These are phyloP conservation scores for Apiotrichum mycotoxinovorans DNA, from an alignment of 1,284 basidiomycete species.

Conservation along the genomic window DNA sequence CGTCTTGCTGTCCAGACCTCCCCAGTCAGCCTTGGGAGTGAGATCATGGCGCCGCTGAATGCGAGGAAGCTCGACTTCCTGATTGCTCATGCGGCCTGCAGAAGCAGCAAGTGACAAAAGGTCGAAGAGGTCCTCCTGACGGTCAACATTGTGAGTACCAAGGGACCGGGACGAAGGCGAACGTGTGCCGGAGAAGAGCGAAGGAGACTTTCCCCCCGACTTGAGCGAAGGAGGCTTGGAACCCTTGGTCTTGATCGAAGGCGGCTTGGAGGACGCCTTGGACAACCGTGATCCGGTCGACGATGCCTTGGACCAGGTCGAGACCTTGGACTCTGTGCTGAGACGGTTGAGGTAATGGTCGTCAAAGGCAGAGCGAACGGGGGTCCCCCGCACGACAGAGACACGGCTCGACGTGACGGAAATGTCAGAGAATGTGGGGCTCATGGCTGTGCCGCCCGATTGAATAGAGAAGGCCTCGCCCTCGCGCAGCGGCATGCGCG, in stretches of 20 bases:
- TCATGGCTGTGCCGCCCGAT: not conserved
- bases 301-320: not conserved
- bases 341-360: not conserved
- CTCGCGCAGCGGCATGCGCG: not conserved
- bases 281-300: not conserved
- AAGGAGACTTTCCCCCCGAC: not conserved
- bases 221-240: conserved; percentile 2
- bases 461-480: not conserved
- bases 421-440: conserved; percentile 1
- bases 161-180: conserved; percentile 1
- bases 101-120: conserved; percentile 5
- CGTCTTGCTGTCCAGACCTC: not conserved
- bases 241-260: not conserved
- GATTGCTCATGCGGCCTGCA: conserved; percentile 9
- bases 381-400: not conserved
- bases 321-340: not conserved
- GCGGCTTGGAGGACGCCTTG: not conserved
- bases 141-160: not conserved
- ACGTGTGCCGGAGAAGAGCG: not conserved
- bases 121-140: conserved; percentile 11
- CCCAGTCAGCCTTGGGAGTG: conserved; percentile 1
- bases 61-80: conserved; percentile 9
- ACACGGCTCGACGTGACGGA: not conserved
- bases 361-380: not conserved
- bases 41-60: not conserved